Conservation (phyloP, 805 yeast species). For the Ogataea ramenticola region DNA sequence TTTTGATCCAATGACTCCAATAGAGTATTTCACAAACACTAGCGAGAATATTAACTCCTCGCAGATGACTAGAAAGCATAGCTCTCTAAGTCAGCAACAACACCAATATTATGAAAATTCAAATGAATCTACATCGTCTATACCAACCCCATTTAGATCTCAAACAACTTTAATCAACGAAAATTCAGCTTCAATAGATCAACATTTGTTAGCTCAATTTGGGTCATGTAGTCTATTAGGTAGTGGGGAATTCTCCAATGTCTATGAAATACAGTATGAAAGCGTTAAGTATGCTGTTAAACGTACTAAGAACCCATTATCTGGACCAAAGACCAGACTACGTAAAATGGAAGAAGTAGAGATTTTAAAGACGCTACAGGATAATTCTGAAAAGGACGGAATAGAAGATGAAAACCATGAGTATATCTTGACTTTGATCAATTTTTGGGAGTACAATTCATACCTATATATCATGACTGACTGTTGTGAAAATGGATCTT, state of each 20-base stretch:
- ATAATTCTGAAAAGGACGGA: slow-evolving; percentile 22
- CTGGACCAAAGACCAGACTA: slow-evolving; percentile 50
- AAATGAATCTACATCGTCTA: slow-evolving; percentile 6
- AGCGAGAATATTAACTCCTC: background rate
- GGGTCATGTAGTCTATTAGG: slow-evolving; percentile 71
- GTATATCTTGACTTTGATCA: slow-evolving; percentile 69
- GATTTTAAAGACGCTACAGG: slow-evolving; percentile 41
- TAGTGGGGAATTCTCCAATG: slow-evolving; percentile 84
- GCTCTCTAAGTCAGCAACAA: slow-evolving; percentile 3
- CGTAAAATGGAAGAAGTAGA: slow-evolving; percentile 72
- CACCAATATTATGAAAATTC: slow-evolving; percentile 4
- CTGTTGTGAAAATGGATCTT: slow-evolving; percentile 84
- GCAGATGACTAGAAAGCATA: background rate
- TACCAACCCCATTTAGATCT: slow-evolving; percentile 6
- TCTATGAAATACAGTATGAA: slow-evolving; percentile 71
- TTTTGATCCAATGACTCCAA: slow-evolving; percentile 22
- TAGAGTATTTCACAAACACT: slow-evolving; percentile 14
- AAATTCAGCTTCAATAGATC: slow-evolving; percentile 22
- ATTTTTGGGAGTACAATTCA: slow-evolving; percentile 77
- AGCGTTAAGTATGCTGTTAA: slow-evolving; percentile 78
- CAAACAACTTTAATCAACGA: slow-evolving; percentile 1
- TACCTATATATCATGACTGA: slow-evolving; percentile 90
- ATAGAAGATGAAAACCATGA: slow-evolving; percentile 27
- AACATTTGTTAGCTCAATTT: slow-evolving; percentile 41
- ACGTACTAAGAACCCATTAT: slow-evolving; percentile 62